Base-by-base conservation (phyloP, 2,329 filamentous ascomycete species). In the Hymenoscyphus scutula region DNA sequence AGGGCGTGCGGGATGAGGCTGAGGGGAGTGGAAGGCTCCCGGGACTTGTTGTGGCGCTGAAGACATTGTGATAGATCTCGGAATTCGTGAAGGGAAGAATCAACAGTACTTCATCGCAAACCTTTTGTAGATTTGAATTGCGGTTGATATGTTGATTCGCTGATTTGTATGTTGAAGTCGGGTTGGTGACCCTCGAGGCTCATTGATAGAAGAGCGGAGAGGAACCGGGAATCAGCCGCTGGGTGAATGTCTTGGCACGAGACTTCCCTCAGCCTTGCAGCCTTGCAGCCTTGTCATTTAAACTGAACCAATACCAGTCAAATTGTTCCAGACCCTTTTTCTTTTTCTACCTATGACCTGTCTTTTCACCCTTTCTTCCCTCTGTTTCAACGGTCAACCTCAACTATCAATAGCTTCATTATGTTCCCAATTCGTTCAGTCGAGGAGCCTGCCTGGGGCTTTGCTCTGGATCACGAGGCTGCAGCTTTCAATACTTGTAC, bases 31-130 rank as follows among this genome's bases (percentile, higher is more conserved):
- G 45, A 23, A 51, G 45, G 45, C 32, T 41, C 25, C 55, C 13
- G 11, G 19, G 10, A 27, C n/a, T 27, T 45, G 32, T 13, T 41
- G 34, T 17, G 55, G 55, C 27, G 34, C 55, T 57, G 59, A 60
- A 32, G 59, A 34, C 59, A 60, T 60, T 13, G 51, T 32, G 13
- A 41, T 30, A 32, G 32, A 55, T 1, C 5, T n/a, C n/a, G n/a
- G n/a, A n/a, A n/a, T n/a, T n/a, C n/a, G n/a, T n/a, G n/a, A n/a
- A n/a, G n/a, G n/a, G n/a, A n/a, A n/a, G n/a, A n/a, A 7, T 51
- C 45, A 51, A 13, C 8, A 51, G 10, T 13, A 13, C n/a, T 23
- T 25, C 45, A 51, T 51, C 19, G 19, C 19, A 13, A 19, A 51
- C 23, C 8, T 19, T 11, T 51, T 51, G 41, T 23, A 25, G 19